These are phyloP conservation scores for Aspergillus incahuasiensis DNA, from an alignment of 495 filamentous ascomycete genomes.

Conservation along the genomic window DNA sequence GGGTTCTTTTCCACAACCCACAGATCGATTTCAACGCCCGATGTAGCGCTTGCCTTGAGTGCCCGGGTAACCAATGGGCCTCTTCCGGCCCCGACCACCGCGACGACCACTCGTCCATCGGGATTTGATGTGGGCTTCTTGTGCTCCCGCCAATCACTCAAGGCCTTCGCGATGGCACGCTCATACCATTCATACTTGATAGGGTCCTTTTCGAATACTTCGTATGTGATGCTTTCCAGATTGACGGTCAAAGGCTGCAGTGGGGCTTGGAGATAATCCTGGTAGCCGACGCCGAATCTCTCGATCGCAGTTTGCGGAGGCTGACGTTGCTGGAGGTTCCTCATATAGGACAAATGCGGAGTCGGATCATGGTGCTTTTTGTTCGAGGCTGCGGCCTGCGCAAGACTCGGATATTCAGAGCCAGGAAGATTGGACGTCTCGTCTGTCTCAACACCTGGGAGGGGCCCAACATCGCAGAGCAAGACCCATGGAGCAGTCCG, in stretches of 20 bases:
- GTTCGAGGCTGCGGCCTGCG: slow-evolving; percentile 51
- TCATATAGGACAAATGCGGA: slow-evolving; percentile 74
- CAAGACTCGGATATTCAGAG: slow-evolving; percentile 61
- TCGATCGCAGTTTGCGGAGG: slow-evolving; percentile 60
- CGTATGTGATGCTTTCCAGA: slow-evolving; percentile 93
- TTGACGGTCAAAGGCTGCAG: slow-evolving; percentile 95
- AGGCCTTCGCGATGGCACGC: slow-evolving; percentile 70
- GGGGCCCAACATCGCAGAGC: slow-evolving; percentile 70
- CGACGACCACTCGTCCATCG: slow-evolving; percentile 71
- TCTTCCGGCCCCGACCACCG: slow-evolving; percentile 87
- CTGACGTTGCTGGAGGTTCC: slow-evolving; percentile 79
- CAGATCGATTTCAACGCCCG: slow-evolving; percentile 71
- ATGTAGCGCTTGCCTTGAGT: slow-evolving; percentile 67
- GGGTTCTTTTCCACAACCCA: slow-evolving; percentile 98
- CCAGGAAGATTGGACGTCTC: slow-evolving; percentile 35
- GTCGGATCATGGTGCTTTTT: slow-evolving; percentile 54
- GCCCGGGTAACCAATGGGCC: slow-evolving; percentile 87
- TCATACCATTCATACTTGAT: slow-evolving; percentile 98
- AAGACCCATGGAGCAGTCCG: slow-evolving; percentile 76
- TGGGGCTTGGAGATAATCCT: slow-evolving; percentile 93
- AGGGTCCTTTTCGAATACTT: slow-evolving; percentile 97
- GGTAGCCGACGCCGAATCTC: slow-evolving; percentile 70
- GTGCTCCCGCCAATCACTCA: slow-evolving; percentile 71
- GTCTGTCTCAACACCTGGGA: slow-evolving; percentile 47
- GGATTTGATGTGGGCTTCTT: slow-evolving; percentile 67